Base-by-base conservation (phyloP, 176 grass and related monocot species). In the Poa annua region DNA sequence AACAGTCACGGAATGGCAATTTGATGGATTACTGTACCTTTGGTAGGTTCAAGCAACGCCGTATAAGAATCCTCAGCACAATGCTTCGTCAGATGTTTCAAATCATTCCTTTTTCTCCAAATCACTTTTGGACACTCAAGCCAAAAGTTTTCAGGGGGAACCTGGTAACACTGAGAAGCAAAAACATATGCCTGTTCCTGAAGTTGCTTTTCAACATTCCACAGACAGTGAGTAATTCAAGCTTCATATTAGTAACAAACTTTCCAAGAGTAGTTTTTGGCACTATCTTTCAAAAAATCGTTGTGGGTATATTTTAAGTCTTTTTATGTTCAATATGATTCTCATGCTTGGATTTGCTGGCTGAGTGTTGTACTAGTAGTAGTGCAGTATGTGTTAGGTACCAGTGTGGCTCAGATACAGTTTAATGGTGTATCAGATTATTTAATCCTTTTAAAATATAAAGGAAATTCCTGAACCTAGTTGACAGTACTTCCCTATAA, bases 131-230 rank as follows among this genome's bases (percentile, higher is more conserved):
- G 81, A 87, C 86, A 68, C 93, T 59, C 41, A 86, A 80, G 93
- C 87, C 42, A 56, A 66, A 82, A 60, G 10, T 39, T 94, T 92
- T 71, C 66, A 81, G 48, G 93, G 91, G 88, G 81, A 83, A 29
- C 80, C 66, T 86, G 87, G 63, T 2, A 96, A 71, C 60, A 87
- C 75, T 33, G 94, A 94, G 81, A 99, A 96, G 35, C 87, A 96
- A 66, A 91, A 91, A 77, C 91, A 96, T 69, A 84, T 45, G 55
- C 87, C 69, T 84, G 89, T 88, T 87, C 91, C 89, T 53, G 90
- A 88, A 73, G 29, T 88, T 35, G 93, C 96, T 76, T 92, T 82
- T 59, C 53, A 86, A 80, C 72, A 83, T 79, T 76, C 91, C 16
- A 70, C 90, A 73, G 65, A 71, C 12, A 77, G 93, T 96, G 85